phyloP scores from a whole-genome alignment of 2,329 filamentous ascomycete species.

The Xylaria sp. region DNA sequence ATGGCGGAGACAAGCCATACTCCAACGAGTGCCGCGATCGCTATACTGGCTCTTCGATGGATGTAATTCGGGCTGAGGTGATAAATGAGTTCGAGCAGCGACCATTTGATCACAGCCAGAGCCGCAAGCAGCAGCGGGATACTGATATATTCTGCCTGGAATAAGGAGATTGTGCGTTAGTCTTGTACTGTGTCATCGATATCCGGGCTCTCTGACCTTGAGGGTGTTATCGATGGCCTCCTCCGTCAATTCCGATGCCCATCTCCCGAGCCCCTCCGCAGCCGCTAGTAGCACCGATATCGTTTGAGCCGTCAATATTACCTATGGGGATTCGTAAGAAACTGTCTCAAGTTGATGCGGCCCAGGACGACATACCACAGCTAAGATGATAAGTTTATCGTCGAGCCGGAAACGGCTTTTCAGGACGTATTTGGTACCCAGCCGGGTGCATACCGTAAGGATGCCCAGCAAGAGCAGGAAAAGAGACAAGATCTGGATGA shows the following conservation, averaged over 20 bases:
- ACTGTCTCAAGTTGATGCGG: neutral
- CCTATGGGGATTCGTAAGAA: constrained; percentile 3
- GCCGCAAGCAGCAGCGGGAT: constrained; percentile 14
- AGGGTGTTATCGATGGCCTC: constrained; percentile 10
- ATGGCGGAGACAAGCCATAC: constrained; percentile 15
- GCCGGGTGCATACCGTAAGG: constrained; percentile 3
- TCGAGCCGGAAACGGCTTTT: constrained; percentile 15
- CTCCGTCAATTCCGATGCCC: neutral
- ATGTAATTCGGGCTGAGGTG: constrained; percentile 11
- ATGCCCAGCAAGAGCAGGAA: constrained; percentile 11
- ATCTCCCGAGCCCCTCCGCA: constrained; percentile 14
- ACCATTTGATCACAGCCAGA: constrained; percentile 19
- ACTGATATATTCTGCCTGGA: constrained; percentile 21
- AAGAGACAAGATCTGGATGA: neutral
- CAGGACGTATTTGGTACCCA: constrained; percentile 19
- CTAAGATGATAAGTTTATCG: constrained; percentile 20
- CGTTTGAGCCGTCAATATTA: neutral
- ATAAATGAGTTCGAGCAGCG: constrained; percentile 14
- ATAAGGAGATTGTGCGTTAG: neutral
- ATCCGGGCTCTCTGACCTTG: constrained; percentile 8
- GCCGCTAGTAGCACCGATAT: neutral
- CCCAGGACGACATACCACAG: constrained; percentile 10
- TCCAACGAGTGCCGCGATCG: constrained; percentile 2
- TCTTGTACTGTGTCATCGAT: neutral
- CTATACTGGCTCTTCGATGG: constrained; percentile 8